Evolutionary conservation across 257 asterid genomes (phyloP).

Genomic region (Petrea volubilis): DNA sequence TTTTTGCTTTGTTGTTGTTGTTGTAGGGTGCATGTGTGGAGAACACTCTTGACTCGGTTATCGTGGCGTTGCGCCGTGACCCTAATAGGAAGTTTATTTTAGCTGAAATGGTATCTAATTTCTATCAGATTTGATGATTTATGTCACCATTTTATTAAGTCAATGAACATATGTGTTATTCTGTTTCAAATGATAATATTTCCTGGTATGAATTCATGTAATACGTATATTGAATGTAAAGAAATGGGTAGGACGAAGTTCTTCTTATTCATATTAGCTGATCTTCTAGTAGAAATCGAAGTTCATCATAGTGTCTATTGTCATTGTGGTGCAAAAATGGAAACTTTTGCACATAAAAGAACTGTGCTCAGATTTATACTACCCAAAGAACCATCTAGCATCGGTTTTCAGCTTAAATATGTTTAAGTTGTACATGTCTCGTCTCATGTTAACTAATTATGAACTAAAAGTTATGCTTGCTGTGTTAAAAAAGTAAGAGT

Average conservation of each 20-base stretch:
- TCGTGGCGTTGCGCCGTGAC: slow-evolving; percentile 57
- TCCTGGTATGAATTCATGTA: neutral
- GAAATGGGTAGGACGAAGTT: neutral
- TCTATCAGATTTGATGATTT: neutral
- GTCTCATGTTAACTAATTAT: neutral
- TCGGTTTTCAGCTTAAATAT: neutral
- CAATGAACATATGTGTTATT: neutral
- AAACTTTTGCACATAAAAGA: neutral
- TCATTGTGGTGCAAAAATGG: slow-evolving; percentile 1
- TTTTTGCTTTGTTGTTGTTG: slow-evolving; percentile 23
- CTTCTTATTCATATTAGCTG: neutral
- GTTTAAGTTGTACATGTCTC: neutral
- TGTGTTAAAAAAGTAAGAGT: too few species aligned
- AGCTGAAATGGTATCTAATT: slow-evolving; percentile 74
- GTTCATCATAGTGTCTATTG: neutral
- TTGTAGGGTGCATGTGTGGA: slow-evolving; percentile 89
- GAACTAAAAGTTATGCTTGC: neutral
- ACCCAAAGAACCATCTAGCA: neutral
- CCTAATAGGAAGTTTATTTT: slow-evolving; percentile 76
- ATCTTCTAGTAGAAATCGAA: neutral
- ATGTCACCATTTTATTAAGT: neutral
- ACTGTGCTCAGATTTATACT: neutral
- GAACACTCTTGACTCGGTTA: slow-evolving; percentile 75
- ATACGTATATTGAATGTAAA: neutral
- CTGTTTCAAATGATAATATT: neutral